A percentile compares a stretch with the other conserved stretches of the same genome.
These are phyloP conservation scores for Paracamarosporium sp. DNA, from an alignment of 2,329 filamentous ascomycete genomes.

Conservation along the genomic window DNA sequence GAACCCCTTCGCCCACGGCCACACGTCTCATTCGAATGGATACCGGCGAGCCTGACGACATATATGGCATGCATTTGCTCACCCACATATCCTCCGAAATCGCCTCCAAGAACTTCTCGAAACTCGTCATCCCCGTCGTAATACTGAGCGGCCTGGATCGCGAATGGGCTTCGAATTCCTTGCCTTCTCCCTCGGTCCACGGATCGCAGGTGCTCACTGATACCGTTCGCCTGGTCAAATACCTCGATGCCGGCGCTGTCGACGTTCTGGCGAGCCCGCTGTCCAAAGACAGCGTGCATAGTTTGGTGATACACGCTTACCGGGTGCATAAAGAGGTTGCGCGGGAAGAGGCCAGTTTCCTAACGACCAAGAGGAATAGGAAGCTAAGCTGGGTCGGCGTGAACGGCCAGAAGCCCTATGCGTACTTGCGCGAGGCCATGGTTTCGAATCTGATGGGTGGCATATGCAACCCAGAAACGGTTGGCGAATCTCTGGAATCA, in stretches of 20 bases:
- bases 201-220: constrained; percentile 52
- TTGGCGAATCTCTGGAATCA: constrained; percentile 66
- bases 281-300: constrained; percentile 73
- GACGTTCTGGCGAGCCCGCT: constrained; percentile 87
- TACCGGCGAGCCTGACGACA: constrained; percentile 46
- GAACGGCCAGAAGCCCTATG: constrained; percentile 83
- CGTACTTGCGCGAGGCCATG: constrained; percentile 91
- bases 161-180: constrained; percentile 34
- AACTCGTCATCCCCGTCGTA: constrained; percentile 49
- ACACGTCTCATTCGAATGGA: constrained; percentile 39
- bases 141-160: constrained; percentile 47
- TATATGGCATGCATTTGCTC: constrained; percentile 52
- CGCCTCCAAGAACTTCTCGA: constrained; percentile 47
- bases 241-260: constrained; percentile 83
- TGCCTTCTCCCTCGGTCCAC: constrained; percentile 41
- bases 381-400: constrained; percentile 94
- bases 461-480: constrained; percentile 76
- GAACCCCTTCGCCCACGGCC: constrained; percentile 48
- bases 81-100: constrained; percentile 51
- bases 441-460: constrained; percentile 88
- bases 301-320: constrained; percentile 83
- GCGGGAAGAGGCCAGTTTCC: constrained; percentile 73
- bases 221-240: constrained; percentile 68
- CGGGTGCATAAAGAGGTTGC: constrained; percentile 78
- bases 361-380: constrained; percentile 75